Percentiles rank a stretch among this genome's conserved stretches.
phyloP scores from a whole-genome alignment of 1,284 basidiomycete genomes.

The Exobasidium cylindrosporum region DNA sequence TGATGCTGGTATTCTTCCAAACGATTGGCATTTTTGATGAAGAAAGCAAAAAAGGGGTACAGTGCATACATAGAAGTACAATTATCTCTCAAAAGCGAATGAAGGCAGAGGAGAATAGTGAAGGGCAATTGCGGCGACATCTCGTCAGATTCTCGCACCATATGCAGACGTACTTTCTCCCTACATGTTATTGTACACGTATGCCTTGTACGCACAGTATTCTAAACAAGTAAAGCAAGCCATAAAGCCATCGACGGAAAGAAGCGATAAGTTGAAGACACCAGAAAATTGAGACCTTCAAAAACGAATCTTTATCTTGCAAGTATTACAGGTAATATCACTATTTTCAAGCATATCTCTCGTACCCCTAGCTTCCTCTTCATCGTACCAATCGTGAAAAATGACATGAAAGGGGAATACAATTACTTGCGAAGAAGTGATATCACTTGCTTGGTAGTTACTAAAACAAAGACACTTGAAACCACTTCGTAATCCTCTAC shows the following conservation, averaged over 20 bases:
- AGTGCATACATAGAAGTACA: background rate
- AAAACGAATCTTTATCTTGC: slow-evolving; percentile 5
- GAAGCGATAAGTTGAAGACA: no score
- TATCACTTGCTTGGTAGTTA: background rate
- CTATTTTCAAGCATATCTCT: slow-evolving; percentile 8
- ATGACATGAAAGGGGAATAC: slow-evolving; percentile 5
- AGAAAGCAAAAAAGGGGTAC: background rate
- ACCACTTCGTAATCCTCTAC: slow-evolving; percentile 5
- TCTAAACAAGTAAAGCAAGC: no score
- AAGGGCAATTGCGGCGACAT: background rate
- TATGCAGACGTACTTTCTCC: no score
- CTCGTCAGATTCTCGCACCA: no score
- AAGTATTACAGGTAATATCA: slow-evolving; percentile 12
- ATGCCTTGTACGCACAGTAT: no score
- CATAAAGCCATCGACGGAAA: no score
- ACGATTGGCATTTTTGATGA: slow-evolving; percentile 4
- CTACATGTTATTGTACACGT: no score
- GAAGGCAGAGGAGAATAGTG: no score
- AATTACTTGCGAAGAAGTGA: background rate
- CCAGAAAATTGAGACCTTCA: no score
- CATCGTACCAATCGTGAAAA: slow-evolving; percentile 11
- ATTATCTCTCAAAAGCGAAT: no score
- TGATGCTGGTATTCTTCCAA: background rate
- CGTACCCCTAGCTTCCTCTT: background rate
- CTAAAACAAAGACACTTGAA: slow-evolving; percentile 1